Conservation (phyloP, 164 flowering plant genomes). For the Annona squamosa region DNA sequence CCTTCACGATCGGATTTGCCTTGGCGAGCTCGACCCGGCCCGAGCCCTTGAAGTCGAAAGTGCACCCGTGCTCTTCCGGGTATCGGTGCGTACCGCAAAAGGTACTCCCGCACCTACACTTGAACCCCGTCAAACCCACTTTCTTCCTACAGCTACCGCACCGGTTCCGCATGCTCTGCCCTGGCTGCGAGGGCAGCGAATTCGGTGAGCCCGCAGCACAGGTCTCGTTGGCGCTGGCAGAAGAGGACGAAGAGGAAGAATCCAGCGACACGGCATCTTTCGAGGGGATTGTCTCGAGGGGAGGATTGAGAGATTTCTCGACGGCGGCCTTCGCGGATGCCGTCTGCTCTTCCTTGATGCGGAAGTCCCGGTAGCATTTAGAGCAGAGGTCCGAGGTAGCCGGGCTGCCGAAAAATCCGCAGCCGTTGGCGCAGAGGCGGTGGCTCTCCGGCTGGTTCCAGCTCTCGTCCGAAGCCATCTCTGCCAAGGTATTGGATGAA, state of each 20-base stretch:
- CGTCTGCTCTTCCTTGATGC: slow-evolving; percentile 6
- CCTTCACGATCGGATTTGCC: slow-evolving; percentile 23
- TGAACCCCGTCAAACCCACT: slow-evolving; percentile 20
- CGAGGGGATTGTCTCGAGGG: not conserved
- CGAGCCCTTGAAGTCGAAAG: slow-evolving; percentile 20
- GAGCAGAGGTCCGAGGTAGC: slow-evolving; percentile 17
- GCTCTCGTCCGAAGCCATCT: slow-evolving; percentile 13
- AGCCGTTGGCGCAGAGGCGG: slow-evolving; percentile 15
- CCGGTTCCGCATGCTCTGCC: slow-evolving; percentile 3
- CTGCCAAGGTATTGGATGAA: not conserved
- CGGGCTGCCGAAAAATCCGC: slow-evolving; percentile 18
- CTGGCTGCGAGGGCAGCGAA: not conserved
- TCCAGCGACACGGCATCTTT: not conserved
- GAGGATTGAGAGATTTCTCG: slow-evolving; percentile 8
- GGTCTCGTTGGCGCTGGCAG: not conserved
- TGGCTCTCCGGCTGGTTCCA: slow-evolving; percentile 5
- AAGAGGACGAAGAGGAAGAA: slow-evolving; percentile 1
- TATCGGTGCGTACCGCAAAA: slow-evolving; percentile 25
- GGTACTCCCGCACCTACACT: slow-evolving; percentile 26
- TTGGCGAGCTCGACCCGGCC: slow-evolving; percentile 23
- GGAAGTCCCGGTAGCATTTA: slow-evolving; percentile 12
- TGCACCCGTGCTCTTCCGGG: slow-evolving; percentile 25
- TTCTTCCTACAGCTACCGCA: slow-evolving; percentile 11
- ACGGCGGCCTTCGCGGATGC: slow-evolving; percentile 12
- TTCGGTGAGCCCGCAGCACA: not conserved